These are phyloP conservation scores for Calonectria multiphialidica DNA, from an alignment of 2,329 filamentous ascomycete species.

Conservation along the genomic window DNA sequence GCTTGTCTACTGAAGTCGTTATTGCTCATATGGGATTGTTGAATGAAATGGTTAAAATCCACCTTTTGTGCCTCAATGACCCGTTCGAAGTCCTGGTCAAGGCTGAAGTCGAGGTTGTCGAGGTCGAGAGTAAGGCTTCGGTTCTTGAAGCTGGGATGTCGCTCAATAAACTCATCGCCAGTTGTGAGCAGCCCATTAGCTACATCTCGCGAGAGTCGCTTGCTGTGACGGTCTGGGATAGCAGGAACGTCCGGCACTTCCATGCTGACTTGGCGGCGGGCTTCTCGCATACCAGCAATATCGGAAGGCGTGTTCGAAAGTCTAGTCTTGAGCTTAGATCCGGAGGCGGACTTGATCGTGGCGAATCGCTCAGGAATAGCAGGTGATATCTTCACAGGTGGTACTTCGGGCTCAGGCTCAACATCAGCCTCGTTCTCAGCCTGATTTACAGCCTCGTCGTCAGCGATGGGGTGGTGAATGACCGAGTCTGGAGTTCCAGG, in stretches of 20 bases:
- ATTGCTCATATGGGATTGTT: slow-evolving; percentile 37
- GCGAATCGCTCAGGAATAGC: slow-evolving; percentile 84
- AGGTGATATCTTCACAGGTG: slow-evolving; percentile 61
- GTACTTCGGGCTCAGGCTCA: slow-evolving; percentile 57
- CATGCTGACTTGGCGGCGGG: slow-evolving; percentile 85
- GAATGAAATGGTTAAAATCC: slow-evolving; percentile 46
- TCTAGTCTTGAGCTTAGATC: slow-evolving; percentile 88
- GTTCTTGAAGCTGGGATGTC: slow-evolving; percentile 82
- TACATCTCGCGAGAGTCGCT: slow-evolving; percentile 63
- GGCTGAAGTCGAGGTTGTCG: slow-evolving; percentile 86
- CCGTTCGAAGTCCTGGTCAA: slow-evolving; percentile 93
- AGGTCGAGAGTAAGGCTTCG: slow-evolving; percentile 86
- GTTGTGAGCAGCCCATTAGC: slow-evolving; percentile 52
- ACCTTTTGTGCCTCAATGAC: slow-evolving; percentile 99
- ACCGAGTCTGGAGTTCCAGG: slow-evolving; percentile 89
- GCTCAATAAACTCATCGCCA: slow-evolving; percentile 63
- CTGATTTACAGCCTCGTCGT: slow-evolving; percentile 47
- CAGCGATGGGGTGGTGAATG: slow-evolving; percentile 78
- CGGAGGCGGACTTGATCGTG: slow-evolving; percentile 90
- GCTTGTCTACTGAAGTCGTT: slow-evolving; percentile 57
- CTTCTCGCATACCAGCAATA: slow-evolving; percentile 85
- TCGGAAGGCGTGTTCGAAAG: slow-evolving; percentile 91
- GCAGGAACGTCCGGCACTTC: slow-evolving; percentile 72
- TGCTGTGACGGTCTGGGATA: slow-evolving; percentile 72
- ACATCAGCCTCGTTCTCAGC: slow-evolving; percentile 59